Evolutionary conservation across 2,329 filamentous ascomycete genomes (phyloP).

Genomic region (Podosphaera fusca): DNA sequence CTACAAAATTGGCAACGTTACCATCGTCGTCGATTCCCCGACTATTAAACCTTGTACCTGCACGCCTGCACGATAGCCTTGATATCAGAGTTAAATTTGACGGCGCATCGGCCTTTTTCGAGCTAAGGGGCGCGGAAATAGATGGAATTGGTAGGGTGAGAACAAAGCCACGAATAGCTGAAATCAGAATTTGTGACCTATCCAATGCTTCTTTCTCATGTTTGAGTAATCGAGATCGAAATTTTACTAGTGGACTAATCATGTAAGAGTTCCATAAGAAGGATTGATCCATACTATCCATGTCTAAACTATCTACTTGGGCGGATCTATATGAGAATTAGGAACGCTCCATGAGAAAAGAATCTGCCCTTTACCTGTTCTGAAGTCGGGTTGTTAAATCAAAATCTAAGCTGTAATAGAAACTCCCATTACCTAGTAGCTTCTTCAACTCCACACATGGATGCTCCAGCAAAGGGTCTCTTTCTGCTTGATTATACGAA

Average conservation of each 20-base stretch:
- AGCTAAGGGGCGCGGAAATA: constrained; percentile 45
- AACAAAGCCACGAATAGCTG: constrained; percentile 82
- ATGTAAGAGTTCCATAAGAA: constrained; percentile 98
- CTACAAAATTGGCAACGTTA: constrained; percentile 96
- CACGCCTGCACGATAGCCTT: constrained; percentile 68
- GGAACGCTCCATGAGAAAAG: not conserved
- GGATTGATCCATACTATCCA: constrained; percentile 76
- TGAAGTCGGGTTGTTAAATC: constrained; percentile 86
- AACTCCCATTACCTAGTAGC: constrained; percentile 75
- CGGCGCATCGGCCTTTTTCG: constrained; percentile 44
- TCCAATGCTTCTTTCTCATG: constrained; percentile 64
- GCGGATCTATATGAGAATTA: constrained; percentile 31
- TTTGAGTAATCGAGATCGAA: constrained; percentile 57
- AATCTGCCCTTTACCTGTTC: constrained; percentile 35
- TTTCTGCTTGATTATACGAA: constrained; percentile 31
- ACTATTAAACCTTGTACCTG: constrained; percentile 91
- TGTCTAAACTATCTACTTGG: constrained; percentile 59
- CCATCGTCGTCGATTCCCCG: constrained; percentile 93
- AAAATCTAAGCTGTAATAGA: constrained; percentile 98
- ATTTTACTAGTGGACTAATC: constrained; percentile 79
- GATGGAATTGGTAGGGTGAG: constrained; percentile 68
- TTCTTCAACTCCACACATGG: constrained; percentile 82
- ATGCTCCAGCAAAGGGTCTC: constrained; percentile 55
- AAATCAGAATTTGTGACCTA: constrained; percentile 67
- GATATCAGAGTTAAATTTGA: constrained; percentile 79